Percentiles rank a stretch among this genome's conserved stretches.
Conservation (phyloP, 208 protist genomes). For the Leishmania major region DNA sequence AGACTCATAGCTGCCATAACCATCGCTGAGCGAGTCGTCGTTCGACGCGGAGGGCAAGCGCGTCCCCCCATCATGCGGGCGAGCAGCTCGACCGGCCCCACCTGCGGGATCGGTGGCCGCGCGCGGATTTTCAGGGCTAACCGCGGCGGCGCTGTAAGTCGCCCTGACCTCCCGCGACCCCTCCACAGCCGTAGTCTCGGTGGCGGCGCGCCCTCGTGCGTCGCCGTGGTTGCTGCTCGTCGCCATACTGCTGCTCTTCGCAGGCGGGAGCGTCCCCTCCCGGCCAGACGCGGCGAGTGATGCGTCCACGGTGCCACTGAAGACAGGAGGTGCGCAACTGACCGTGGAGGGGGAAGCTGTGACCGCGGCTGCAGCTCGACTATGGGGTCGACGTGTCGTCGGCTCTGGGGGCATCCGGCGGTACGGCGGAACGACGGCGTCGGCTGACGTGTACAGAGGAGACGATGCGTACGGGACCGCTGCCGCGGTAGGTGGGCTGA, state of each 20-base stretch:
- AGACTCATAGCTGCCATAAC: slow-evolving; percentile 88
- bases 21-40: slow-evolving; percentile 85
- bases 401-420: slow-evolving; percentile 25
- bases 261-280: slow-evolving; percentile 25
- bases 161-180: not conserved
- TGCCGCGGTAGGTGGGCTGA: slow-evolving; percentile 26
- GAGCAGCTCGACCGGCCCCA: not conserved
- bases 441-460: slow-evolving; percentile 12
- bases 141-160: not conserved
- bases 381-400: slow-evolving; percentile 15
- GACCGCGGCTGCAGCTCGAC: slow-evolving; percentile 2
- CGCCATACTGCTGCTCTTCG: slow-evolving; percentile 6
- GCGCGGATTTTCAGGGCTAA: not conserved
- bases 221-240: not conserved
- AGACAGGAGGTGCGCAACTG: not conserved
- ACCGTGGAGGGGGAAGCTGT: not conserved
- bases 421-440: slow-evolving; percentile 40
- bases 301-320: not conserved
- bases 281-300: not conserved
- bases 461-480: slow-evolving; percentile 3
- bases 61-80: slow-evolving; percentile 1
- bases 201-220: not conserved
- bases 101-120: slow-evolving; percentile 11
- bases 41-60: slow-evolving; percentile 19
- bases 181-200: not conserved